Percentiles rank a stretch among this genome's conserved stretches.
These are phyloP conservation scores for Wickerhamomyces silvicola DNA, from an alignment of 805 yeast species.

Conservation along the genomic window DNA sequence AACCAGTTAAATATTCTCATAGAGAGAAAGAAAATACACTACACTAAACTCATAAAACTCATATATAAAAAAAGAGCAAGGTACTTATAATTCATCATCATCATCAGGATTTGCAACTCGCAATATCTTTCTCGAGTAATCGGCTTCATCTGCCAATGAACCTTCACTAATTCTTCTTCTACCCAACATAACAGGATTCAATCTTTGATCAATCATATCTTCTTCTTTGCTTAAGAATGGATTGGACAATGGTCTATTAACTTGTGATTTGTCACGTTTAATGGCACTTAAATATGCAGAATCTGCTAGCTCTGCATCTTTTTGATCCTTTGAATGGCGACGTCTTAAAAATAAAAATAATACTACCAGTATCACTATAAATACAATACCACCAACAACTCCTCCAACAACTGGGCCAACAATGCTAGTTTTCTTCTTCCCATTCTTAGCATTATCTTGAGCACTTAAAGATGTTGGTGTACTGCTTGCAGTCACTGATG, in stretches of 20 bases:
- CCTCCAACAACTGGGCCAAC: conserved; percentile 60
- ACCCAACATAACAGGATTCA: conserved; percentile 74
- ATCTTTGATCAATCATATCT: conserved; percentile 50
- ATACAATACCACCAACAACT: conserved; percentile 50
- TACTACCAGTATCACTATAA: conserved; percentile 35
- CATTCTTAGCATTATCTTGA: conserved; percentile 4
- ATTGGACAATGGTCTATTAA: conserved; percentile 35
- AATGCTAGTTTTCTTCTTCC: conserved; percentile 19
- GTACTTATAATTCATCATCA: conserved; percentile 4
- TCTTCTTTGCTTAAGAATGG: conserved; percentile 63
- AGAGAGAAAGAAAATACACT: conserved; percentile 1
- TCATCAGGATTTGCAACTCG: conserved; percentile 88
- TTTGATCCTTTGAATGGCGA: conserved; percentile 25
- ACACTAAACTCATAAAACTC: background rate
- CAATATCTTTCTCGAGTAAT: conserved; percentile 71
- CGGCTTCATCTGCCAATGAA: conserved; percentile 79
- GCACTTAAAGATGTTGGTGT: conserved; percentile 22
- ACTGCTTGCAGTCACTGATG: conserved; percentile 5
- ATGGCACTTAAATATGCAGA: conserved; percentile 53
- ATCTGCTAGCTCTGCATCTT: conserved; percentile 45
- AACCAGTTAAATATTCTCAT: conserved; percentile 4
- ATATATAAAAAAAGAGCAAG: conserved; percentile 1
- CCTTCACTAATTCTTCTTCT: conserved; percentile 82
- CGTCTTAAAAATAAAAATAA: conserved; percentile 33
- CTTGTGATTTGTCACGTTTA: conserved; percentile 36